Base-by-base conservation (phyloP, 305 asterid genomes). In the Fraxinus platypoda region DNA sequence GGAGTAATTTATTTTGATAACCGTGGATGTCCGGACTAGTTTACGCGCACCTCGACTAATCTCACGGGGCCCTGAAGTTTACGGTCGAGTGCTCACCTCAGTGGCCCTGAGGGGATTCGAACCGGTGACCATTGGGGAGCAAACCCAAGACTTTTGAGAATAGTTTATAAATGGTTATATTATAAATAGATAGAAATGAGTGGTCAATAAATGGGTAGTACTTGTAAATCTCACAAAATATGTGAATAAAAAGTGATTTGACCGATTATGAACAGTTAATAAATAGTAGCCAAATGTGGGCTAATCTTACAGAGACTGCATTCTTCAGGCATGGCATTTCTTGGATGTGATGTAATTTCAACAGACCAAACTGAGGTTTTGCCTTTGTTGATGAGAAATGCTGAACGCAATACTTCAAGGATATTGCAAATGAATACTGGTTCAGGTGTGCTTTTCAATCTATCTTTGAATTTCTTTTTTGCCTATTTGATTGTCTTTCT, bases 361-460 rank as follows among this genome's bases (percentile, higher is more conserved):
- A 95, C 99, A 1, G 99, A 95, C 86, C 99, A 95, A 88, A 87
- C 89, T 43, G 98, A 93, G 89, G 99, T 95, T 83, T 86, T 95
- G 83, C 97, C 99, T 76, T 84, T 95, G 92, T 94, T 95, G 76
- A 93, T 91, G 87, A 93, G 97, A 87, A 95, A 95, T 5, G 89
- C 81, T 15, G 97, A 94, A 75, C 97, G 98, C 74, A 95, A 95
- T 86, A 88, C 92, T 83, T 95, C 97, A 75, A 89, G 97, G 85
- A 91, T 94, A 82, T 84, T 82, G 81, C 99, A 95, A 88, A 88
- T 66, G 85, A 83, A 77, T 80, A 78, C 91, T 79, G 94, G 78
- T 88, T 85, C 96, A 80, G 94, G 97, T 92, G 78, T 64, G 70
- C 52, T 1, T 31, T 0, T 78, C 76, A 75, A 15, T 35, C 11